Evolutionary conservation across 805 yeast species (phyloP), one percentile per base, ranked within the genome.

Genomic region (Barnettozyma pratensis): DNA sequence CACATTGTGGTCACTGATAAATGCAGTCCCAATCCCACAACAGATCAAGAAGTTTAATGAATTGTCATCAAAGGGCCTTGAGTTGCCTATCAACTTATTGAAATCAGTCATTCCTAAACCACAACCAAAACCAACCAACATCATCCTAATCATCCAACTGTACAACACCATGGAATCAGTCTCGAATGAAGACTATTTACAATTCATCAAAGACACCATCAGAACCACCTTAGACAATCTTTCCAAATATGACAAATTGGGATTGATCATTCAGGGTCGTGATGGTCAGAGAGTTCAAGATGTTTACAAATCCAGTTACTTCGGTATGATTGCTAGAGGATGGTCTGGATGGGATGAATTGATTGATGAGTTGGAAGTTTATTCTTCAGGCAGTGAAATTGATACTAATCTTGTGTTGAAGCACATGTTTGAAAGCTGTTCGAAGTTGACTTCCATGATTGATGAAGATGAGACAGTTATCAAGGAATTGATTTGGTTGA

Each of bases 271-370:
- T 14, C 62, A 74, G 25, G 83, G 83, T 1, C 64, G 71, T 43
- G 71, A 76, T 56, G 75, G 75, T 1, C 49, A 52, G 7, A 71
- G 78, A 7, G 52, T 41, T 11, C 29, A 37, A 12, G 66, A 70
- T 7, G 59, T 64, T 28, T 55, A 55, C 32, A 76, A 78, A 0
- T 69, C 76, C 1, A 53, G 59, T 7, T 78, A 71, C 52, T 62
- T 75, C 39, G 83, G 83, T 4, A 71, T 76, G 57, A 68, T 72
- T 0, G 60, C 64, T 14, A 61, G 69, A 11, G 53, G 54, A 4
- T 79, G 82, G 82, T 62, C 66, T 10, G 80, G 79, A 1, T 76
- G 82, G 79, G 65, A 66, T 34, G 70, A 69, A 4, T 55, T 77
- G 26, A 55, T 76, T 27, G 61, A 64, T n/a, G 71, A 66, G 8